Percentiles rank a stretch among this genome's conserved stretches.
phyloP scores from a whole-genome alignment of 2,329 filamentous ascomycete species.

The Fusarium sp. region DNA sequence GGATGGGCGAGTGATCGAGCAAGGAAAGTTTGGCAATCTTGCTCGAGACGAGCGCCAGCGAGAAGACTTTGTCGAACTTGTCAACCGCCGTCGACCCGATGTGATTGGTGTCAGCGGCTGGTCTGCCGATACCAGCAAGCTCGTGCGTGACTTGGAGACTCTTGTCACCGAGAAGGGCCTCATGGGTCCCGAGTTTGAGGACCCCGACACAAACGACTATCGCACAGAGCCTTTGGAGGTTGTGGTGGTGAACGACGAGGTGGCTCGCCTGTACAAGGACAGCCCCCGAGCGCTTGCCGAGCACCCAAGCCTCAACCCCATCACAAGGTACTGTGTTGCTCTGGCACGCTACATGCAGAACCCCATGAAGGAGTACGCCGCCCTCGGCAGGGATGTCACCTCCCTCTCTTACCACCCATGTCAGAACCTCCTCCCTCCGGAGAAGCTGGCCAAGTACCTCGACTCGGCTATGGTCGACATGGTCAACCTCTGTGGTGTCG shows the following conservation, averaged over 20 bases:
- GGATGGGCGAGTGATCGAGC: slow-evolving; percentile 88
- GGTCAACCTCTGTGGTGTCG: slow-evolving; percentile 95
- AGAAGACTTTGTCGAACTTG: slow-evolving; percentile 80
- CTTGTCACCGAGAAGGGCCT: slow-evolving; percentile 83
- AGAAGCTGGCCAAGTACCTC: slow-evolving; percentile 86
- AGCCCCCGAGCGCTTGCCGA: slow-evolving; percentile 83
- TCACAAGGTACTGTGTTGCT: slow-evolving; percentile 90
- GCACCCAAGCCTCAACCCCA: slow-evolving; percentile 81
- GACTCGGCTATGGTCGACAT: slow-evolving; percentile 99
- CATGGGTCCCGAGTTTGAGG: slow-evolving; percentile 83
- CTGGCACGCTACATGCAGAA: slow-evolving; percentile 94
- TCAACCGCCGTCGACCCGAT: slow-evolving; percentile 85
- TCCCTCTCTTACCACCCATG: slow-evolving; percentile 91
- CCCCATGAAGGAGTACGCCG: slow-evolving; percentile 95
- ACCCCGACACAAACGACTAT: slow-evolving; percentile 80
- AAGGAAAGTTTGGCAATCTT: slow-evolving; percentile 87
- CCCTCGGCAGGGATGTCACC: slow-evolving; percentile 86
- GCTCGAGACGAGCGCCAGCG: slow-evolving; percentile 75
- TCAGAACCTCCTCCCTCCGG: slow-evolving; percentile 87
- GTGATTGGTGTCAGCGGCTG: slow-evolving; percentile 91
- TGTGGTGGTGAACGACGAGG: slow-evolving; percentile 94
- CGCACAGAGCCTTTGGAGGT: slow-evolving; percentile 86
- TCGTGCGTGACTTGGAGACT: slow-evolving; percentile 84
- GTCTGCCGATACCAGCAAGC: slow-evolving; percentile 85
- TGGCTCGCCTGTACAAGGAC: slow-evolving; percentile 95